phyloP scores from a whole-genome alignment of 495 filamentous ascomycete species.

The Mycothermus thermophilus region DNA sequence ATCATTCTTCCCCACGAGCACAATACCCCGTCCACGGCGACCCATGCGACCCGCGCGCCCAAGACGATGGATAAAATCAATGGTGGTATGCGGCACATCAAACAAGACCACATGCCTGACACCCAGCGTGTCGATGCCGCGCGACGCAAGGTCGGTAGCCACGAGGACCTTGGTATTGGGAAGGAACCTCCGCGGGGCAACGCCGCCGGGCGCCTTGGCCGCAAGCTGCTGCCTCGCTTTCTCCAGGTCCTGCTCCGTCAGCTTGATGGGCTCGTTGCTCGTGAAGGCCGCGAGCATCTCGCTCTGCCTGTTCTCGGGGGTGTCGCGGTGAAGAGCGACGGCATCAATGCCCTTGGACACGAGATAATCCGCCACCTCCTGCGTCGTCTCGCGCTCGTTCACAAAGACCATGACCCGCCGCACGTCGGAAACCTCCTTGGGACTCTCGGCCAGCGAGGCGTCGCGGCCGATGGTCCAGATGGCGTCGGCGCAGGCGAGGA shows the following conservation, averaged over 20 bases:
- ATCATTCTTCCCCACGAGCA: conserved; percentile 80
- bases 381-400: conserved; percentile 84
- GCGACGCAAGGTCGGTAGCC: conserved; percentile 79
- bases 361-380: conserved; percentile 68
- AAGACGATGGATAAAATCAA: conserved; percentile 93
- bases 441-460: conserved; percentile 39
- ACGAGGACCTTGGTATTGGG: conserved; percentile 81
- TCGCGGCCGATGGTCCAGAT: conserved; percentile 89
- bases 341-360: conserved; percentile 76
- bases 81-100: conserved; percentile 87
- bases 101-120: conserved; percentile 85
- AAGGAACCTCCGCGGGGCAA: conserved; percentile 16
- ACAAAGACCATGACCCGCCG: conserved; percentile 94
- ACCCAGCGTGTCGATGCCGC: conserved; percentile 89
- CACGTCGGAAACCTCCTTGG: conserved; percentile 36
- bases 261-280: conserved; percentile 29
- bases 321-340: conserved; percentile 67
- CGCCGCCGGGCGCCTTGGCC: conserved; percentile 4
- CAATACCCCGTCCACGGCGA: conserved; percentile 72
- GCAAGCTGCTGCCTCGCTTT: conserved; percentile 1
- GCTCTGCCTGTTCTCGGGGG: conserved; percentile 52
- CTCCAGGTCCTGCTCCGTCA: conserved; percentile 11
- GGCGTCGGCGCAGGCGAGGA: conserved; percentile 81
- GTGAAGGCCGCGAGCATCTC: conserved; percentile 72
- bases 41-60: conserved; percentile 89